Conservation (phyloP, 257 asterid species). For the Leonotis leonurus region DNA sequence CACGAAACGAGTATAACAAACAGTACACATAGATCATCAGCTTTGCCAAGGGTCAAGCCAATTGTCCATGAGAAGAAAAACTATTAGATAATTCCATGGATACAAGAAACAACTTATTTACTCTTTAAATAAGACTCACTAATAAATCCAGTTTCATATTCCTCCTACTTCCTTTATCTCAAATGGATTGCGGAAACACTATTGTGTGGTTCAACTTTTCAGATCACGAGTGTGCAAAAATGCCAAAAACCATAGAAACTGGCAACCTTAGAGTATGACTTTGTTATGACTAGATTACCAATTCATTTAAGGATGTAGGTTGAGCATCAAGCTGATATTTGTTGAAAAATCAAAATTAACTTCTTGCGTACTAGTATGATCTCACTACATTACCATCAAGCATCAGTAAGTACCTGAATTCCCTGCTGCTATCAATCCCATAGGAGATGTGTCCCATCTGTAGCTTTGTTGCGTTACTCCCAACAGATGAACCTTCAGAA, state of each 20-base stretch:
- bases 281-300: too few species aligned
- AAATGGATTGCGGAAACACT: neutral
- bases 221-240: neutral
- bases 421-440: conserved; percentile 27
- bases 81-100: neutral
- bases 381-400: conserved; percentile 6
- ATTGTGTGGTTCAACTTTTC: neutral
- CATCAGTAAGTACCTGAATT: conserved; percentile 48
- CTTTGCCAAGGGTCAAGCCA: neutral
- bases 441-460: conserved; percentile 58
- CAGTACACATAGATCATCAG: neutral
- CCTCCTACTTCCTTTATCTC: neutral
- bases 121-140: neutral
- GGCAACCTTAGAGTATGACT: too few species aligned
- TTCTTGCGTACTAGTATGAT: neutral
- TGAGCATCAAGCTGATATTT: neutral
- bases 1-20: neutral
- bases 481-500: conserved; percentile 52
- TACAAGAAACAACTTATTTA: neutral
- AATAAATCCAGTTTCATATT: neutral
- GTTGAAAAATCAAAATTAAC: neutral
- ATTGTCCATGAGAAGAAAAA: neutral
- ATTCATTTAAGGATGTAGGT: neutral
- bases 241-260: neutral
- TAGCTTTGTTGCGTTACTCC: conserved; percentile 54